phyloP scores from a whole-genome alignment of 371 early-diverging fungal species.

The Circinella minor region DNA sequence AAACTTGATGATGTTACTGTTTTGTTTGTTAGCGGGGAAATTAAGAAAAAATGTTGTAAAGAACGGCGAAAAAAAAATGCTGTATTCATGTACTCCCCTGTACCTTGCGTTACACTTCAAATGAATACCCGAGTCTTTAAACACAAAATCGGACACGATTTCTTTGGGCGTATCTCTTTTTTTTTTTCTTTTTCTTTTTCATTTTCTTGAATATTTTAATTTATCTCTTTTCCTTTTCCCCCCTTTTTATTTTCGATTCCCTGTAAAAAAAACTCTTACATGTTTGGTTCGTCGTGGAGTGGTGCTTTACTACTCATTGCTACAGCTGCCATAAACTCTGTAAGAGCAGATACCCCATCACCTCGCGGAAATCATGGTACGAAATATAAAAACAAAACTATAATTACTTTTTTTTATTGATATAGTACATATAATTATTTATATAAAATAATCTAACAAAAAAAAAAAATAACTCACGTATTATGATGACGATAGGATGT shows the following conservation, averaged over 20 bases:
- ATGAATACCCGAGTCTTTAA: neutral
- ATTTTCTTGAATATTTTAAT: neutral
- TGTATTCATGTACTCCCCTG: neutral
- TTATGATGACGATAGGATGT: neutral
- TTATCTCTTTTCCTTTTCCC: neutral
- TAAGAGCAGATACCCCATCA: neutral
- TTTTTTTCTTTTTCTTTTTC: neutral
- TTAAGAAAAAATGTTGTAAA: neutral
- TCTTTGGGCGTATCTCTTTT: neutral
- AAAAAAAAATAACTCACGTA: neutral
- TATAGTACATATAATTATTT: too few species aligned
- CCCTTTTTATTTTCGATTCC: neutral
- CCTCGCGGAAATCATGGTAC: neutral
- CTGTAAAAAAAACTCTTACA: neutral
- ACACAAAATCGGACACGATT: neutral
- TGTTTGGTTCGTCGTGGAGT: neutral
- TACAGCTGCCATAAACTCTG: neutral
- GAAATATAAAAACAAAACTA: neutral
- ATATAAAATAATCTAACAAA: too few species aligned
- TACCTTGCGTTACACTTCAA: conserved; percentile 1
- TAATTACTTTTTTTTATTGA: too few species aligned
- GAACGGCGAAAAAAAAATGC: neutral
- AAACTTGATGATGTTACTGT: too few species aligned
- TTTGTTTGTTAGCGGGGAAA: too few species aligned
- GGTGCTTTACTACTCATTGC: neutral